Evolutionary conservation across 441 rosid species (phyloP), one percentile per base, ranked within the genome.

Genomic region (Flueggea neowawraea): DNA sequence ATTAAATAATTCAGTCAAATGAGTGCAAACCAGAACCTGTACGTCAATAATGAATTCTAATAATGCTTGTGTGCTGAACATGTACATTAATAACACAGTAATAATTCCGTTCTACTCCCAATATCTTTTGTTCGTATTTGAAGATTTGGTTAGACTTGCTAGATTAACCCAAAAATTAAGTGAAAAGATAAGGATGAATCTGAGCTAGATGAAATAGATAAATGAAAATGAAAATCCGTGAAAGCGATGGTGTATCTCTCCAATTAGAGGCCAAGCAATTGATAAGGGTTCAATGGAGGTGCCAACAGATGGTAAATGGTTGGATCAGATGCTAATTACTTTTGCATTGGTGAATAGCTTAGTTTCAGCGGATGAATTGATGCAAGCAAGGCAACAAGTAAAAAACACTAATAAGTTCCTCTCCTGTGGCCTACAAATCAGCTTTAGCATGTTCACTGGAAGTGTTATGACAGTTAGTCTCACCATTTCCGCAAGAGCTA

Each of bases 11-110:
- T 94, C 96, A 6, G 89, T 83, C 88, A 94, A 73, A 73, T 94
- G 99, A 72, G 97, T 94, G 78, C 94, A 89, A 53, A 86, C 79
- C 64, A 94, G 78, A 80, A 87, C 95, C 99, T 91, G 80, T 62
- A 74, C 72, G 36, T 47, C 14, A 47, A 47, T 47, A 14, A 47
- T 14, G n/a, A 47, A 36, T 2, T 36, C 41, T 36, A 22, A 36
- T 36, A 36, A 36, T 36, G 41, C 41, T 8, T 36, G 41, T 1
- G 41, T 36, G 9, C 41, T 36, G 41, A 8, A 36, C 7, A 36
- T 36, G 41, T 36, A 36, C 4, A 36, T 36, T 8, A 36, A 8
- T 36, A 36, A 36, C 41, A 36, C 3, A 36, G 41, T 36, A 36
- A 36, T 8, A 36, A 36, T 36, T 2, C 9, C 41, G 9, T 36